Base-by-base conservation (phyloP, 2,329 filamentous ascomycete genomes). In the Fusarium citri region DNA sequence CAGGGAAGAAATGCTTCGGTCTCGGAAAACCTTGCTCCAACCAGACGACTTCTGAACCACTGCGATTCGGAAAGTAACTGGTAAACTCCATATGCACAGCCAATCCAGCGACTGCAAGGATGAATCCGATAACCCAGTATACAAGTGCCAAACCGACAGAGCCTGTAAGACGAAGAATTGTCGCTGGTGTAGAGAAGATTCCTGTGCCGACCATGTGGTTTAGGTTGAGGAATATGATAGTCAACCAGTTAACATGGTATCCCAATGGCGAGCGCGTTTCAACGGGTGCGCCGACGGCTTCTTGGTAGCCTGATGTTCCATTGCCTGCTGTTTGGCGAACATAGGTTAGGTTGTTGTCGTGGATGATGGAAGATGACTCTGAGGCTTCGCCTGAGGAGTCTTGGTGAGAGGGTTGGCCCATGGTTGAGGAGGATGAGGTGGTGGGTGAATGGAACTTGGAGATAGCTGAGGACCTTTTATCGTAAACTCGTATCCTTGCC, bases 11-110 rank as follows among this genome's bases (percentile, higher is more conserved):
- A 73, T 88, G 90, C 57, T 83, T 85, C 0, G 90, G 90, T 2
- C 88, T 83, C 2, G 89, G 89, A 66, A 86, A 92, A 0, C 88
- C 87, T 72, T 92, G 90, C 69, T 92, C 90, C 0, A 92, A 83
- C 69, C 91, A 92, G 0, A 90, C 89, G 0, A 90, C 89, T 71
- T 92, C 88, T 0, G 86, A 85, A 0, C 89, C 90, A 3, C 87
- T 90, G 10, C 90, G 86, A 72, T 86, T 91, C 1, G 89, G 89
- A 62, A 92, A 92, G 66, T 89, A 91, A 2, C 87, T 83, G 0
- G 88, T 85, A 16, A 87, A 86, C 72, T 92, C 90, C 11, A 91
- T 84, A 59, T 91, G 91, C 0, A 90, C 84, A 0, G 83, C 80
- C 5, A 91, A 82, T 2, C 85, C 85, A 4, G 86, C 83, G 0